phyloP scores from a whole-genome alignment of 176 grass and related monocot genomes.

The bread wheat (Triticum aestivum) region IWGSC_CS_RefSeq_v2.1 NC_057796.1:447385701-447386200 shows the following conservation, averaged over 20 bases:
- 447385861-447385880: conserved; percentile 82
- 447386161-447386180: background rate
- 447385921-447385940: conserved; percentile 94
- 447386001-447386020: background rate
- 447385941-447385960: background rate
- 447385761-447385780: background rate
- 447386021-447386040: background rate
- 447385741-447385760: background rate
- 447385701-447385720: background rate
- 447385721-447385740: background rate
- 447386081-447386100: background rate
- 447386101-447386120: background rate
- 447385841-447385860: conserved; percentile 70
- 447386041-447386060: background rate
- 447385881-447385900: conserved; percentile 88
- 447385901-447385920: conserved; percentile 55
- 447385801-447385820: background rate
- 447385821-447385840: conserved; percentile 68
- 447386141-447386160: background rate
- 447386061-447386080: background rate
- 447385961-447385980: background rate
- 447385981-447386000: background rate
- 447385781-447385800: background rate
- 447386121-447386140: background rate
- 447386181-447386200: background rate